These are phyloP conservation scores for Vaccinium darrowii DNA, from an alignment of 148 eudicot species.

Conservation along the genomic window DNA sequence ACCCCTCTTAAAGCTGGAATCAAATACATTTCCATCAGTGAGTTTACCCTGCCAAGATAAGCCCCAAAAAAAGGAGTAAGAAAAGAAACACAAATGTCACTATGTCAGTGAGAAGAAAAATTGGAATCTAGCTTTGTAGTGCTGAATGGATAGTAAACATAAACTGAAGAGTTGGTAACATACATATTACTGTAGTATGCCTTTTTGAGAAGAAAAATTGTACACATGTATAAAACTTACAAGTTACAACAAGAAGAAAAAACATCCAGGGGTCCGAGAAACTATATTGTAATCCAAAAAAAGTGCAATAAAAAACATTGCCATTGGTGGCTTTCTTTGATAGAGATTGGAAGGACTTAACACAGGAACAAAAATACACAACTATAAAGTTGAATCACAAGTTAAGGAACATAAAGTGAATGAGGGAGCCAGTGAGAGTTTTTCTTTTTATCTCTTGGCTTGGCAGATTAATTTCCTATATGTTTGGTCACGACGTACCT, in stretches of 20 bases:
- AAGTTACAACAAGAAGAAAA: neutral
- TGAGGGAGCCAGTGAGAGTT: neutral
- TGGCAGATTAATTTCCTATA: neutral
- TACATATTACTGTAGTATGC: neutral
- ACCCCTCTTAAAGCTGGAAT: conserved; percentile 94
- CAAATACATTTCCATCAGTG: conserved; percentile 95
- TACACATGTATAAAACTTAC: neutral
- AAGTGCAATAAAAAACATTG: no score
- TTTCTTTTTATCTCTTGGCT: neutral
- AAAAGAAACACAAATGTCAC: neutral
- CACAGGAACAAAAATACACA: no score
- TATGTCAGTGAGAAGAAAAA: conserved; percentile 25
- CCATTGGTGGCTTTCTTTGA: no score
- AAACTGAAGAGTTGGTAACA: neutral
- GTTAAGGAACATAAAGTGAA: neutral
- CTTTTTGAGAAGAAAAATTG: neutral
- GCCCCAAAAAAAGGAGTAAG: neutral
- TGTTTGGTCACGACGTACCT: neutral
- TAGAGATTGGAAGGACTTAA: no score
- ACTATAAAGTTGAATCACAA: no score
- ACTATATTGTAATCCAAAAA: no score
- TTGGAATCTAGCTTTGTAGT: neutral
- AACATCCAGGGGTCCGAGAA: no score
- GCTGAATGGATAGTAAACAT: neutral
- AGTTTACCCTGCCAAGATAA: conserved; percentile 72